Base-by-base conservation (phyloP, 352 stramenopile genomes). In the Phytophthora hibernalis region DNA sequence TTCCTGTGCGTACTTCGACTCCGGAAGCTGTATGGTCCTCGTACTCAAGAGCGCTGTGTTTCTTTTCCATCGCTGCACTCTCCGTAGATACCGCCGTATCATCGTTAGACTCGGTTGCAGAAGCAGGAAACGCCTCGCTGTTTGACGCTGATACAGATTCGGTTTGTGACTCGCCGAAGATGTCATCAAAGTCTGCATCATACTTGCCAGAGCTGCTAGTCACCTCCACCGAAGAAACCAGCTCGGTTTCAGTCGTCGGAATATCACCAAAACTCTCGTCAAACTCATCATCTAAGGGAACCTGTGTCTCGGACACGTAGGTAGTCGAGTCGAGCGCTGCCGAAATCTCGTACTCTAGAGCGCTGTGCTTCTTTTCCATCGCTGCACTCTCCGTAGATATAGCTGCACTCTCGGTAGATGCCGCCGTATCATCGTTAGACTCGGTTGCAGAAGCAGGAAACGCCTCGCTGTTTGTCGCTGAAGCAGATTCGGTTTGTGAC, bases 171-270 rank as follows among this genome's bases (percentile, higher is more conserved):
- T 71, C 55, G 21, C 49, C 56, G 20, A 71, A 71, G 53, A 71
- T 71, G 13, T 71, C 63, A n/a, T 71, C 63, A 26, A 71, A 71
- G 16, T 66, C 55, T 12, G 37, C 55, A n/a, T 71, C 63, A 30
- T 53, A 66, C 5, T 56, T 65, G n/a, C 15, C 24, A 18, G 37
- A 16, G 10, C 18, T 37, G 5, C 3, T 30, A 48, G 10, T 50
- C 11, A 9, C n/a, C 28, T 20, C 6, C 37, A 11, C 16, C 12
- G n/a, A 30, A 18, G 56, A 20, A 44, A n/a, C 1, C 1, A 24
- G 12, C 2, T 60, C 51, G 37, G n/a, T 7, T 58, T 5, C 2
- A 21, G 12, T 18, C 16, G 13, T 21, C n/a, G 26, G 22, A 0
- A 44, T 12, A 43, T 64, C 55, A 16, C 55, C 55, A 61, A 71